phyloP scores from a whole-genome alignment of 495 filamentous ascomycete genomes.

The Trichocladium uniseriatum region DNA sequence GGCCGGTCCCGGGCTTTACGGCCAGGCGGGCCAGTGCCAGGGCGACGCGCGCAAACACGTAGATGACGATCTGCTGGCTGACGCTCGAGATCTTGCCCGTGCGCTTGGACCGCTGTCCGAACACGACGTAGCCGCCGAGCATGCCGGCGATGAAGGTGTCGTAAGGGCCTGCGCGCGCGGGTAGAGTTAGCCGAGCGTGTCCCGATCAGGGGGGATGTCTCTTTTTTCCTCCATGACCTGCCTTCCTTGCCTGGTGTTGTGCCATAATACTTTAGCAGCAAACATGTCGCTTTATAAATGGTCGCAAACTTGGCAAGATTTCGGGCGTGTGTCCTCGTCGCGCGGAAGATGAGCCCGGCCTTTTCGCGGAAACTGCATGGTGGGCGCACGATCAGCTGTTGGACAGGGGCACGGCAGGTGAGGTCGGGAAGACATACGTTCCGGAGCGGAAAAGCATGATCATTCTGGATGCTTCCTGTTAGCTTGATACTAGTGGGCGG shows the following conservation, averaged over 20 bases:
- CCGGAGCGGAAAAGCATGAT: constrained; percentile 89
- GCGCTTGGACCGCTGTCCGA: constrained; percentile 54
- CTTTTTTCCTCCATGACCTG: no score
- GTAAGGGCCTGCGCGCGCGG: constrained; percentile 44
- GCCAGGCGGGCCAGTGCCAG: constrained; percentile 75
- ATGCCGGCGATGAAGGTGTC: constrained; percentile 87
- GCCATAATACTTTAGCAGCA: constrained; percentile 56
- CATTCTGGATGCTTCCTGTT: constrained; percentile 50
- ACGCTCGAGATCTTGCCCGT: constrained; percentile 63
- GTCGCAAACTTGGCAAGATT: constrained; percentile 87
- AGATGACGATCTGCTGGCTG: constrained; percentile 96
- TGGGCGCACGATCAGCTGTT: not conserved
- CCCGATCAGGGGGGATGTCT: constrained; percentile 1
- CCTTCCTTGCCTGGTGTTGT: constrained; percentile 49
- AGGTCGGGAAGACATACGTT: constrained; percentile 43
- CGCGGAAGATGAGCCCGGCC: constrained; percentile 63
- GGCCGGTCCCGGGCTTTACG: constrained; percentile 53
- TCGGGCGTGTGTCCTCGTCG: constrained; percentile 80
- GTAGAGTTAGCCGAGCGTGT: not conserved
- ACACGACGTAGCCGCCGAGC: constrained; percentile 85
- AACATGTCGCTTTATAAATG: constrained; percentile 75
- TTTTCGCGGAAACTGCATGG: constrained; percentile 62
- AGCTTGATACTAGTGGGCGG: not conserved
- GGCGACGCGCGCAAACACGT: constrained; percentile 87
- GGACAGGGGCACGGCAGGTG: not conserved